These are phyloP conservation scores for Leersia perrieri DNA, from an alignment of 176 grass and related monocot genomes.

Conservation along the genomic window DNA sequence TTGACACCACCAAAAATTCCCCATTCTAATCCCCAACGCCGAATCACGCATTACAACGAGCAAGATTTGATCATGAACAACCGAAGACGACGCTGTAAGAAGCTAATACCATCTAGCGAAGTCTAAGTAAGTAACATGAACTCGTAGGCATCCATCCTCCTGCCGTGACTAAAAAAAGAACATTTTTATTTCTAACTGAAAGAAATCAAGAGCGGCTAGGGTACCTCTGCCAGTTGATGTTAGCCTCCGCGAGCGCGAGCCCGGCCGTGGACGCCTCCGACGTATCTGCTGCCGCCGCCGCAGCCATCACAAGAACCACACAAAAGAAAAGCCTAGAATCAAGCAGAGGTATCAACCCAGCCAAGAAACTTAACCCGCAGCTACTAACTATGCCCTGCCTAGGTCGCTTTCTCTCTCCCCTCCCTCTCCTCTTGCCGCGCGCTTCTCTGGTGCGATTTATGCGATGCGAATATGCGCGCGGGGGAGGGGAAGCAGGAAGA, in stretches of 20 bases:
- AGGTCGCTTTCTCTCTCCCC: not conserved
- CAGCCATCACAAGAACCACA: constrained; percentile 3
- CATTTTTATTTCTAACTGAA: not conserved
- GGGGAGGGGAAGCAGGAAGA: not conserved
- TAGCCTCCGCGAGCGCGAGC: constrained; percentile 69
- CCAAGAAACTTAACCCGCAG: not conserved
- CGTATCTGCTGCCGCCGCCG: constrained; percentile 49
- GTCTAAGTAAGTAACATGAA: not conserved
- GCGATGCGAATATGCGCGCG: constrained; percentile 25
- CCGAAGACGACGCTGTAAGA: not conserved
- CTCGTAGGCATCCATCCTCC: not conserved
- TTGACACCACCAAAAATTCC: not conserved
- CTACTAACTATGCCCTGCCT: too few relatives aligned
- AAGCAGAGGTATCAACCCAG: not conserved
- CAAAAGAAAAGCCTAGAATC: not conserved
- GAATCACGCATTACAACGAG: not conserved
- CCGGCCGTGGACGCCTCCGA: constrained; percentile 49
- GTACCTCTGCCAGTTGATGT: constrained; percentile 95
- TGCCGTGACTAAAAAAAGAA: not conserved
- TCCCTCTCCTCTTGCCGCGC: not conserved
- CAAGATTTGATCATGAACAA: not conserved
- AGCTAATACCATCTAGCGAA: not conserved
- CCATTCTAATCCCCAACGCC: not conserved
- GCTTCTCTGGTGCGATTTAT: not conserved
- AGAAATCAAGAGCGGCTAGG: not conserved